A percentile compares a stretch with the other conserved stretches of the same genome.
These are phyloP conservation scores for Macaranga tanarius DNA, from an alignment of 441 rosid genomes.

Conservation along the genomic window DNA sequence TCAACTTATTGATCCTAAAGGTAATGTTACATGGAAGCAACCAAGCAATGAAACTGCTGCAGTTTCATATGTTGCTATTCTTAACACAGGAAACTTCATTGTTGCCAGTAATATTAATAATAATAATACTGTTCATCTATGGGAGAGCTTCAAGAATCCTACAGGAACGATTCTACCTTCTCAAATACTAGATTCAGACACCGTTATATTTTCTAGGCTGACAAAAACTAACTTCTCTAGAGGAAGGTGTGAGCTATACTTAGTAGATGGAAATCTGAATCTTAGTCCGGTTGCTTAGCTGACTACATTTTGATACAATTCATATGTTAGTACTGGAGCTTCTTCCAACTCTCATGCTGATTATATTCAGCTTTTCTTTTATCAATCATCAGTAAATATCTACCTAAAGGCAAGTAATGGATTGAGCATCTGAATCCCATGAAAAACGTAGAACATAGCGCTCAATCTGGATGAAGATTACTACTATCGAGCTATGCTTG, in stretches of 20 bases:
- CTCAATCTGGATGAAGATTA: neutral
- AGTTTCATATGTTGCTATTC: slow-evolving; percentile 13
- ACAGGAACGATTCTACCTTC: slow-evolving; percentile 23
- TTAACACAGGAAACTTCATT: slow-evolving; percentile 24
- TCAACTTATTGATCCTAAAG: slow-evolving; percentile 11
- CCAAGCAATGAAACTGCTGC: too few relatives aligned
- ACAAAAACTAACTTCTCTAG: slow-evolving; percentile 18
- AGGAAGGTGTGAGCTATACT: slow-evolving; percentile 13
- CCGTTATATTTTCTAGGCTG: slow-evolving; percentile 16
- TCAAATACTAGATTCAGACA: slow-evolving; percentile 7
- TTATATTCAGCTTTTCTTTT: slow-evolving; percentile 5
- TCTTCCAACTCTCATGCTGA: neutral
- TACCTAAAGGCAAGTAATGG: slow-evolving; percentile 6
- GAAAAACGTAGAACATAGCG: neutral
- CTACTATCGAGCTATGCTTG: slow-evolving; percentile 17
- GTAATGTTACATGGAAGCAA: neutral
- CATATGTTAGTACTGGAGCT: slow-evolving; percentile 3
- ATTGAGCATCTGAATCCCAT: neutral
- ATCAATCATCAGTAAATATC: neutral
- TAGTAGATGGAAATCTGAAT: neutral
- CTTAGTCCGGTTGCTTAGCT: slow-evolving; percentile 25
- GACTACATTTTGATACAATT: neutral
- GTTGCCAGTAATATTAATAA: slow-evolving; percentile 18
- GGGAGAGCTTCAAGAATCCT: slow-evolving; percentile 27
- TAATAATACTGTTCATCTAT: neutral